Base-by-base conservation (phyloP, 345 rosid species). In the Linum tenue region DNA sequence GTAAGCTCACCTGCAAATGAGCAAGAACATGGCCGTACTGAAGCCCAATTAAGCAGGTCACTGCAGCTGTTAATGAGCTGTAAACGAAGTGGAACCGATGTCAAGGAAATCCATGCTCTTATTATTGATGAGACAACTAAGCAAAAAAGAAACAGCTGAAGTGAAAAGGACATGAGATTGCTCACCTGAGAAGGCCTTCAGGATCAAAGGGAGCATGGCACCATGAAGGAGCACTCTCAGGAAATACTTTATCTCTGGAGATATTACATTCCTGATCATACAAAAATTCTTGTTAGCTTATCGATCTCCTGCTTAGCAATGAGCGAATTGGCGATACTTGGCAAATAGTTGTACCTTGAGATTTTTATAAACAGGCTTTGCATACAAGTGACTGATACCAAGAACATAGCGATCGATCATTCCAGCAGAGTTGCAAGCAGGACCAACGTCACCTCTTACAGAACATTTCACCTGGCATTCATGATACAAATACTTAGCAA, bases 161-260 rank as follows among this genome's bases (percentile, higher is more conserved):
- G 37, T 39, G 31, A 40, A 38, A 40, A 70, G 16, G 50, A 60
- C n/a, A 42, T 53, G 17, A 39, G 67, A 56, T 12, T 40, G 14
- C 40, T 44, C 36, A 79, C 84, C 84, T 75, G 69, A 78, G 53
- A 51, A 78, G 70, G 62, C 84, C 84, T 70, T 81, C 84, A 37
- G 84, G 84, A 67, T 81, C 84, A 35, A 64, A 81, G 8, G 84
- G 78, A 60, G 84, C 81, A 73, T 62, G 80, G 42, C 84, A 81
- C 84, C 84, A 81, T 35, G 80, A 59, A 68, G 84, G 82, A 1
- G 82, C 73, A 66, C 10, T 36, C 62, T 73, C 80, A 12, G 74
- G 63, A 66, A 78, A 70, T 39, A 68, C 72, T 67, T 76, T 76
- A 7, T 62, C 37, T 1, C 56, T 66, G 68, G 76, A 63, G 70